phyloP scores from a whole-genome alignment of 768 basidiomycete species.

The Tubosaeta brunneosetosa region DNA sequence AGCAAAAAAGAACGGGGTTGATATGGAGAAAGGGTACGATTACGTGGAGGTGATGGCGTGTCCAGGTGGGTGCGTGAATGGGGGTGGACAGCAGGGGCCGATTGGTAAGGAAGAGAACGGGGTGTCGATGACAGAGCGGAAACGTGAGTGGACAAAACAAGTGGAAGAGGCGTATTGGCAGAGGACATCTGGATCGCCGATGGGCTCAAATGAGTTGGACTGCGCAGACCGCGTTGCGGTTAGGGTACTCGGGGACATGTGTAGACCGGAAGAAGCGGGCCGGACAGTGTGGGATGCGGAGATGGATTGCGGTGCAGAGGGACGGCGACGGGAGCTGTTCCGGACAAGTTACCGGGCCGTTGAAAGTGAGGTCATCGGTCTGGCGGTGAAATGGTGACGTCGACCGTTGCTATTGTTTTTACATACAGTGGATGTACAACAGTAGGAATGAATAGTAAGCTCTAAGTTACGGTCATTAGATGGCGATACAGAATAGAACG shows the following conservation, averaged over 20 bases:
- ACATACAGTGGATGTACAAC: slow-evolving; percentile 18
- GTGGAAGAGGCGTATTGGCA: slow-evolving; percentile 81
- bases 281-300: slow-evolving; percentile 32
- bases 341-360: slow-evolving; percentile 83
- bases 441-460: slow-evolving; percentile 23
- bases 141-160: slow-evolving; percentile 73
- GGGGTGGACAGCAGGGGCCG: slow-evolving; percentile 72
- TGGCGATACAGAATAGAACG: slow-evolving; percentile 9
- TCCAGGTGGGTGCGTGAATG: slow-evolving; percentile 95
- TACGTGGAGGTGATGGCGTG: slow-evolving; percentile 99
- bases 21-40: slow-evolving; percentile 58
- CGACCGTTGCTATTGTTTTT: slow-evolving; percentile 7
- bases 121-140: slow-evolving; percentile 51
- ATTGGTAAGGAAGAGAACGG: slow-evolving; percentile 37
- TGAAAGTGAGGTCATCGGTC: slow-evolving; percentile 75
- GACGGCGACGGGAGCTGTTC: slow-evolving; percentile 45
- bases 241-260: slow-evolving; percentile 40
- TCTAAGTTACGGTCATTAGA: slow-evolving; percentile 30
- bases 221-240: slow-evolving; percentile 36
- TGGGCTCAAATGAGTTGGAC: slow-evolving; percentile 5
- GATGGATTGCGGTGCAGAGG: slow-evolving; percentile 43
- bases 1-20: slow-evolving; percentile 31
- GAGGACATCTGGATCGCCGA: slow-evolving; percentile 39
- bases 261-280: slow-evolving; percentile 28
- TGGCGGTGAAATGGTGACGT: slow-evolving; percentile 67